Conservation (phyloP, 2,329 filamentous ascomycete genomes). For the Zymoseptoria ardabiliae region DNA sequence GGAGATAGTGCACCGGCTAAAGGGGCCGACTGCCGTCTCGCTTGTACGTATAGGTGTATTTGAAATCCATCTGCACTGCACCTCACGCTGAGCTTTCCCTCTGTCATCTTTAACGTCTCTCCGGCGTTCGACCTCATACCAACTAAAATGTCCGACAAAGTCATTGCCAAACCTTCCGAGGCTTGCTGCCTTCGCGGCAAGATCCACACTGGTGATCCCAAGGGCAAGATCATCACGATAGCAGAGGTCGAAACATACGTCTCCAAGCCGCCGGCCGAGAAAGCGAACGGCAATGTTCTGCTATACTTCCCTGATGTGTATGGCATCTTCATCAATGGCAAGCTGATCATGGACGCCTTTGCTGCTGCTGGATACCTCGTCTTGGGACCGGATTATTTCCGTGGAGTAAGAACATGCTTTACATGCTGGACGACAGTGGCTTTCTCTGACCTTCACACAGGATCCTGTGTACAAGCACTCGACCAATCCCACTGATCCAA, state of each 20-base stretch:
- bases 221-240: constrained; percentile 9
- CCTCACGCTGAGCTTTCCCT: not conserved
- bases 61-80: not conserved
- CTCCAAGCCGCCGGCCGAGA: constrained; percentile 6
- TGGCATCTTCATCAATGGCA: constrained; percentile 15
- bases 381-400: constrained; percentile 16
- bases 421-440: not conserved
- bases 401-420: constrained; percentile 5
- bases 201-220: constrained; percentile 13
- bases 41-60: not conserved
- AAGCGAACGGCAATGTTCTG: constrained; percentile 16
- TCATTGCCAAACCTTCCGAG: not conserved
- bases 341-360: constrained; percentile 17
- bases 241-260: constrained; percentile 16
- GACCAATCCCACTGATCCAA: constrained; percentile 6
- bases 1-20: not conserved
- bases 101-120: not conserved
- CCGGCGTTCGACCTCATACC: not conserved
- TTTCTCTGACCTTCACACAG: constrained; percentile 1
- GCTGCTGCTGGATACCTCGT: constrained; percentile 14
- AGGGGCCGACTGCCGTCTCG: not conserved
- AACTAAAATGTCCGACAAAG: not conserved
- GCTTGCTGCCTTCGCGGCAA: not conserved
- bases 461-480: constrained; percentile 13
- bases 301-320: constrained; percentile 18